Percentiles rank a stretch among this genome's conserved stretches.
Conservation (phyloP, 805 yeast genomes). For the Candida chauliodis region DNA sequence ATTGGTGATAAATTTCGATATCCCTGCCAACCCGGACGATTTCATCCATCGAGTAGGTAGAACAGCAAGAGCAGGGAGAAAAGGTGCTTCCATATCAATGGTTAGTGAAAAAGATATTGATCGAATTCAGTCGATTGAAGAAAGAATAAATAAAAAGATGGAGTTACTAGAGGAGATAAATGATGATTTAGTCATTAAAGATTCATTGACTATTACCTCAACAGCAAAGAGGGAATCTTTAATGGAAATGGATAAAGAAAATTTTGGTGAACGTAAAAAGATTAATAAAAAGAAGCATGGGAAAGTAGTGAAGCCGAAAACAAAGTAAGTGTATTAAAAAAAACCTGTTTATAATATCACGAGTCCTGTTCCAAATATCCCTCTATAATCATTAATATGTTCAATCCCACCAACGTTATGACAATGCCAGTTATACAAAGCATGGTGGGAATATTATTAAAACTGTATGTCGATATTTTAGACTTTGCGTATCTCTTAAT, state of each 20-base stretch:
- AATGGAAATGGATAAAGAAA: slow-evolving; percentile 90
- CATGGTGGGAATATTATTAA: slow-evolving; percentile 27
- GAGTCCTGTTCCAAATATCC: slow-evolving; percentile 13
- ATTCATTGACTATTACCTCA: slow-evolving; percentile 65
- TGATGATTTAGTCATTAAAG: slow-evolving; percentile 74
- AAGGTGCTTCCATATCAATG: slow-evolving; percentile 78
- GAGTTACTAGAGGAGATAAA: slow-evolving; percentile 64
- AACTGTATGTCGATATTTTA: slow-evolving; percentile 36
- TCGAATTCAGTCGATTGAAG: slow-evolving; percentile 82
- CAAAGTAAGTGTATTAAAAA: no score
- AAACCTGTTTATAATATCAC: slow-evolving; percentile 4
- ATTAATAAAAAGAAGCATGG: slow-evolving; percentile 43
- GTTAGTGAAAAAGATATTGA: slow-evolving; percentile 83
- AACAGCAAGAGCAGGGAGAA: slow-evolving; percentile 96
- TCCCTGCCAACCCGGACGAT: slow-evolving; percentile 95
- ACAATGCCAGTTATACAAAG: slow-evolving; percentile 31
- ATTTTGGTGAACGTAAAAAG: slow-evolving; percentile 72
- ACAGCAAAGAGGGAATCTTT: slow-evolving; percentile 86
- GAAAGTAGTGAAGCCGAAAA: slow-evolving; percentile 9
- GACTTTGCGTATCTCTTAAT: slow-evolving; percentile 42
- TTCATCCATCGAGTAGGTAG: slow-evolving; percentile 97
- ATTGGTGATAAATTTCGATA: slow-evolving; percentile 84
- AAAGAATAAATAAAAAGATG: slow-evolving; percentile 76
- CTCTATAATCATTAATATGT: slow-evolving; percentile 24
- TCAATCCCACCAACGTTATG: slow-evolving; percentile 32